These are phyloP conservation scores for Leishmania tropica DNA, from an alignment of 208 protist genomes.

Conservation along the genomic window DNA sequence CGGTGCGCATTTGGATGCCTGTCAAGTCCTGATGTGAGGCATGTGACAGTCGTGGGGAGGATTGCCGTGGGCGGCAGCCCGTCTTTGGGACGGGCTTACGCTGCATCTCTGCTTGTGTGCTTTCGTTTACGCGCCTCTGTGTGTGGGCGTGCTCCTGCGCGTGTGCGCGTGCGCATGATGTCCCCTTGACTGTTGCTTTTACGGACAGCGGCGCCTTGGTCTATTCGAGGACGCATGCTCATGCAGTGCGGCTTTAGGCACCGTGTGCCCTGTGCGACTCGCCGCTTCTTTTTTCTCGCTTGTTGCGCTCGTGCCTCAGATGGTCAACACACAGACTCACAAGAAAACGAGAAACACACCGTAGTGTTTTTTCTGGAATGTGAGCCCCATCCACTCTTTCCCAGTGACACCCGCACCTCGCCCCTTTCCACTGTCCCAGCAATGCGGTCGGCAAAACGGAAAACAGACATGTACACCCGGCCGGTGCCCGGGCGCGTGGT, in stretches of 20 bases:
- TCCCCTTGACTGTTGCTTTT: neutral
- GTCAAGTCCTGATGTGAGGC: conserved; percentile 41
- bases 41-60: conserved; percentile 20
- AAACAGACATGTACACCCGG: neutral
- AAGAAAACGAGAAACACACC: neutral
- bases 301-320: neutral
- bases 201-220: neutral
- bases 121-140: neutral
- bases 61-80: neutral
- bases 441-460: neutral
- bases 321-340: neutral
- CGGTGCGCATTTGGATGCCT: conserved; percentile 82
- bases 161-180: neutral
- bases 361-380: neutral
- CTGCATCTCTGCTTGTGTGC: conserved; percentile 17
- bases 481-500: neutral
- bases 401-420: no score
- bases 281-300: neutral
- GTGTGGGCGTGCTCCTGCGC: neutral
- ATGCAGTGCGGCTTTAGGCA: neutral
- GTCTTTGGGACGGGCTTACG: neutral
- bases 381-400: neutral
- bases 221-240: neutral
- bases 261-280: neutral
- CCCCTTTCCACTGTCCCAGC: neutral